Evolutionary conservation across 2,329 filamentous ascomycete species (phyloP).

Genomic region (Fusarium globosum): DNA sequence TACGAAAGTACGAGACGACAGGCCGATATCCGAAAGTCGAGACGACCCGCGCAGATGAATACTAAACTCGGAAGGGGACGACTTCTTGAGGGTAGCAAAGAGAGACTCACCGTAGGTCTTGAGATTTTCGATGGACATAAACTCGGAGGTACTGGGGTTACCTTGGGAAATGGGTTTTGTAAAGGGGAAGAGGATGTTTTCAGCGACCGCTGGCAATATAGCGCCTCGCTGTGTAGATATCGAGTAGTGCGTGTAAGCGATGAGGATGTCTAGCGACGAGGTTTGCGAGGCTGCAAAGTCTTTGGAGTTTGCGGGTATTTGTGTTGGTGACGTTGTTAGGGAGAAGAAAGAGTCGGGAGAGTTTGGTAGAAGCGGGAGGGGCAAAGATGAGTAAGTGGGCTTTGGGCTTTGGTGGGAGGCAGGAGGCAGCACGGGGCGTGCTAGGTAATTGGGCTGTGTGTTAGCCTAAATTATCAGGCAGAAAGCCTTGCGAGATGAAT

Average conservation of each 20-base stretch:
- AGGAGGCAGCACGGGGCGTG: constrained; percentile 15
- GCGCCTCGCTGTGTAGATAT: constrained; percentile 57
- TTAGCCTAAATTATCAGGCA: constrained; percentile 22
- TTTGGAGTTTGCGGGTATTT: constrained; percentile 36
- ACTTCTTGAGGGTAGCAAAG: background rate
- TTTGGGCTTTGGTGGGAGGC: constrained; percentile 10
- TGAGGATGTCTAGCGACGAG: constrained; percentile 30
- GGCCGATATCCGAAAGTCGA: background rate
- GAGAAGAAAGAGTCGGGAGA: constrained; percentile 25
- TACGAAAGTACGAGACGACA: constrained; percentile 27
- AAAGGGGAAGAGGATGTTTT: constrained; percentile 49
- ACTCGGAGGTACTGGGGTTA: constrained; percentile 77
- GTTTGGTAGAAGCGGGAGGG: constrained; percentile 35
- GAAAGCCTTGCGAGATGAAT: constrained; percentile 12
- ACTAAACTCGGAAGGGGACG: too few species aligned
- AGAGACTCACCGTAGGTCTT: constrained; percentile 85
- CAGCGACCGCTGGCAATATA: constrained; percentile 64
- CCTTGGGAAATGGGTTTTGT: constrained; percentile 65
- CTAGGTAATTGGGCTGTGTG: background rate
- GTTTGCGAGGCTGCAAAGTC: constrained; percentile 35
- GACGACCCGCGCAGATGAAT: background rate
- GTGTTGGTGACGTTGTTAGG: constrained; percentile 41
- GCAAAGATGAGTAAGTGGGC: constrained; percentile 41
- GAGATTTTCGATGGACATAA: constrained; percentile 99
- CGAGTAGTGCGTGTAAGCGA: constrained; percentile 8